A percentile compares a stretch with the other conserved stretches of the same genome.
Evolutionary conservation across 2,329 filamentous ascomycete species (phyloP).

Genomic region (Aspergillus sp.): DNA sequence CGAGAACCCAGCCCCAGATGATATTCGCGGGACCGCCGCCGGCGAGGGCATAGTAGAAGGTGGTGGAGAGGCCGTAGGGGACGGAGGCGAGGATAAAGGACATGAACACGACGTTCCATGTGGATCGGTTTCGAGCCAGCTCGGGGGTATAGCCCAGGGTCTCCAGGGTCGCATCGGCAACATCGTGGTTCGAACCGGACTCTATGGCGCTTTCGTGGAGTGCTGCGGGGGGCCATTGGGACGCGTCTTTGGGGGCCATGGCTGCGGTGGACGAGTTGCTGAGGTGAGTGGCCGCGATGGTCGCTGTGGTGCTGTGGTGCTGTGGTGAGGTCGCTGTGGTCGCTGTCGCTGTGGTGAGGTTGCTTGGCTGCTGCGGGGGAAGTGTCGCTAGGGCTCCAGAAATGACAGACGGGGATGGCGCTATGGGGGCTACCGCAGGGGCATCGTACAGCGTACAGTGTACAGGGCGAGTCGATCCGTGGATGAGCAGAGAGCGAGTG

Average conservation of each 20-base stretch:
- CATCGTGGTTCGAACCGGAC: constrained; percentile 1
- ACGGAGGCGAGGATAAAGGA: constrained; percentile 69
- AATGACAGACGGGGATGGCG: not conserved
- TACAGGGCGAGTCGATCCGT: not conserved
- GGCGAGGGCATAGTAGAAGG: constrained; percentile 65
- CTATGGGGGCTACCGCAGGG: constrained; percentile 8
- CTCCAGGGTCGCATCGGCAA: constrained; percentile 19
- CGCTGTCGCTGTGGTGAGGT: not conserved
- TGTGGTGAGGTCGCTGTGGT: not conserved
- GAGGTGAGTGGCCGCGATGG: not conserved
- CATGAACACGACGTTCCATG: constrained; percentile 24
- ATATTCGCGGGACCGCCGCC: constrained; percentile 70
- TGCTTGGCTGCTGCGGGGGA: not conserved
- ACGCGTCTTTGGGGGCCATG: not conserved
- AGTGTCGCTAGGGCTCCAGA: not conserved
- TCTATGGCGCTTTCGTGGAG: constrained; percentile 5
- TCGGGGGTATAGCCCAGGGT: constrained; percentile 21
- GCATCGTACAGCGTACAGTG: not conserved
- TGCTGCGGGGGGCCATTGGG: not conserved
- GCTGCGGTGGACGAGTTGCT: not conserved
- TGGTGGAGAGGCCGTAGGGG: constrained; percentile 67
- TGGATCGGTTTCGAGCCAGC: constrained; percentile 23
- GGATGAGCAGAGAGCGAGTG: not conserved
- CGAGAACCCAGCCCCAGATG: constrained; percentile 68
- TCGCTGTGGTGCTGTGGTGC: not conserved